Conservation (phyloP, 78 protist genomes). For the Speleostelium caveatum region DNA sequence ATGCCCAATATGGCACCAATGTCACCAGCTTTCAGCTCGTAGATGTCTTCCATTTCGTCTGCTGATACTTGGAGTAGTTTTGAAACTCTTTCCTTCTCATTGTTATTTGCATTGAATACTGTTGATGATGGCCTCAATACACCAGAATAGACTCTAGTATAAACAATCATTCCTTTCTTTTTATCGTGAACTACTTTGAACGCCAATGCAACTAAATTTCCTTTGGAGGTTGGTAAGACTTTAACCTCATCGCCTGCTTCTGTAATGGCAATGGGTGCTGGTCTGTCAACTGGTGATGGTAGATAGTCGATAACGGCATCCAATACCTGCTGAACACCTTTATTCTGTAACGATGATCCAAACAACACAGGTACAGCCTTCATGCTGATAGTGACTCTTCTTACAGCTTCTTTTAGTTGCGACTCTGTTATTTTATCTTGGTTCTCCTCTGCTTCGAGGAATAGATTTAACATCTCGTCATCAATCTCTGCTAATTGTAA, state of each 20-base stretch:
- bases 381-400: slow-evolving; percentile 53
- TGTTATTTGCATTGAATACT: slow-evolving; percentile 22
- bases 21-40: slow-evolving; percentile 82
- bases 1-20: slow-evolving; percentile 84
- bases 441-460: slow-evolving; percentile 32
- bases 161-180: slow-evolving; percentile 83
- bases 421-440: background rate
- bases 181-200: slow-evolving; percentile 88
- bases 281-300: slow-evolving; percentile 92
- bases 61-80: slow-evolving; percentile 67
- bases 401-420: slow-evolving; percentile 33
- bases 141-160: slow-evolving; percentile 90
- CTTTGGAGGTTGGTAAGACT: slow-evolving; percentile 28
- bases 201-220: slow-evolving; percentile 81
- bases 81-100: slow-evolving; percentile 59
- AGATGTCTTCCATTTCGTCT: slow-evolving; percentile 63
- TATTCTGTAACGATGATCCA: slow-evolving; percentile 85
- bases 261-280: slow-evolving; percentile 46
- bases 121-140: background rate
- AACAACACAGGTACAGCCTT: slow-evolving; percentile 67
- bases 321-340: slow-evolving; percentile 96
- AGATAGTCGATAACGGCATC: slow-evolving; percentile 91
- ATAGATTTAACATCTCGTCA: slow-evolving; percentile 47
- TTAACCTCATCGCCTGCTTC: slow-evolving; percentile 14
- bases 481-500: slow-evolving; percentile 59